Percentiles rank a stretch among this genome's conserved stretches.
Evolutionary conservation across 306 rosid genomes (phyloP).

Genomic region (Rosa chinensis): DNA sequence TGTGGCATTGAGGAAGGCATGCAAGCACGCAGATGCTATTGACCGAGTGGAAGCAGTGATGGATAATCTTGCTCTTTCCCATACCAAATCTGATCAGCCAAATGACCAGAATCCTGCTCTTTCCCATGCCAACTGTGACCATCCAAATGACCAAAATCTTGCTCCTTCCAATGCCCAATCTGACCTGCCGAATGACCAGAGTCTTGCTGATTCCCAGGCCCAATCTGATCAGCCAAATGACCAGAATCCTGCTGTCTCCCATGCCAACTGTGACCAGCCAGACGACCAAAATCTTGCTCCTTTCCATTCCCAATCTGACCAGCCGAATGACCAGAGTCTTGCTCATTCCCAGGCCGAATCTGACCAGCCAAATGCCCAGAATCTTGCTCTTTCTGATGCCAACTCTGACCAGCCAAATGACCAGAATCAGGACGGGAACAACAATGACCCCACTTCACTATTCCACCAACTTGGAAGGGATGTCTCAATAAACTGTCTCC

Average conservation of each 20-base stretch:
- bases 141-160: constrained; percentile 22
- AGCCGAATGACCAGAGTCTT: constrained; percentile 23
- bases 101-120: constrained; percentile 26
- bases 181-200: constrained; percentile 28
- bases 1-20: constrained; percentile 27
- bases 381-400: constrained; percentile 16
- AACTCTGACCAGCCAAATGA: constrained; percentile 20
- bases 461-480: constrained; percentile 58
- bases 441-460: constrained; percentile 37
- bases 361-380: constrained; percentile 28
- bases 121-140: constrained; percentile 19
- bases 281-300: constrained; percentile 25
- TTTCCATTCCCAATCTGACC: constrained; percentile 17
- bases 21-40: constrained; percentile 35
- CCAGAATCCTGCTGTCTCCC: constrained; percentile 22
- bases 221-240: constrained; percentile 20
- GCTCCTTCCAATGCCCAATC: constrained; percentile 19
- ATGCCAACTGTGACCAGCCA: constrained; percentile 9
- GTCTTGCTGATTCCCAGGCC: constrained; percentile 18
- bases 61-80: constrained; percentile 17
- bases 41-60: constrained; percentile 25
- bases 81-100: constrained; percentile 9
- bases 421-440: constrained; percentile 28
- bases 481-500: constrained; percentile 50
- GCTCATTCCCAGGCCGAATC: constrained; percentile 19